Percentiles rank a stretch among this genome's conserved stretches.
Evolutionary conservation across 805 yeast species (phyloP).

Genomic region (Yamadazyma phyllophila): DNA sequence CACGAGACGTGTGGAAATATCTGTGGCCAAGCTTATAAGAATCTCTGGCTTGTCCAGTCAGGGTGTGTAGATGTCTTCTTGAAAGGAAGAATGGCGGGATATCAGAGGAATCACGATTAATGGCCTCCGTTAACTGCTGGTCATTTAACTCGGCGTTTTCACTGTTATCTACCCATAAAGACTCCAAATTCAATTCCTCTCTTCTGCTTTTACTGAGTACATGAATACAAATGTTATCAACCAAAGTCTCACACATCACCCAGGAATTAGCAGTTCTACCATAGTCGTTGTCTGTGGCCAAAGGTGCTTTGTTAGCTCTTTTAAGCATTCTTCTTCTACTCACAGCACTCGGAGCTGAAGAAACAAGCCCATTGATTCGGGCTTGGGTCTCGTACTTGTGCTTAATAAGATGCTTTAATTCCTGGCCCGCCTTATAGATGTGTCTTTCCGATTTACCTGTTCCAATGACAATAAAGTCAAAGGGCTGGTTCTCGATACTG

Average conservation of each 20-base stretch:
- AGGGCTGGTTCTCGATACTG: conserved; percentile 25
- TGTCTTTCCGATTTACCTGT: conserved; percentile 80
- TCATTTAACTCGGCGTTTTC: background rate
- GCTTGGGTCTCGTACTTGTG: conserved; percentile 41
- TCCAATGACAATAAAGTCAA: conserved; percentile 50
- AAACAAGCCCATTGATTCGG: conserved; percentile 67
- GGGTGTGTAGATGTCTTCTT: conserved; percentile 36
- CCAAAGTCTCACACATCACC: conserved; percentile 64
- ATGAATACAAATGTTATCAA: conserved; percentile 67
- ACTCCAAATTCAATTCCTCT: conserved; percentile 64
- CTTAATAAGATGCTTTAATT: conserved; percentile 58
- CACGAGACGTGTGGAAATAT: too few species aligned
- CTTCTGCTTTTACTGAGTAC: conserved; percentile 71
- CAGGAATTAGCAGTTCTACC: conserved; percentile 68
- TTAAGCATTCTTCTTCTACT: conserved; percentile 42
- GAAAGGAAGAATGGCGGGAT: conserved; percentile 12
- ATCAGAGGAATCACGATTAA: background rate
- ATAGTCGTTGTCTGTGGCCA: conserved; percentile 53
- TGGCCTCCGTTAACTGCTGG: background rate
- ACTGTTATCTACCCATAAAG: conserved; percentile 46
- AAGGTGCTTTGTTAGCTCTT: conserved; percentile 52
- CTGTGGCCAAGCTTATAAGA: too few species aligned
- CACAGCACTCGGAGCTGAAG: conserved; percentile 47
- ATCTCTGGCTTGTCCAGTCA: background rate
- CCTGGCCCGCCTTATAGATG: conserved; percentile 64